Conservation (phyloP, 441 rosid genomes). For the Omphalea diandra region DNA sequence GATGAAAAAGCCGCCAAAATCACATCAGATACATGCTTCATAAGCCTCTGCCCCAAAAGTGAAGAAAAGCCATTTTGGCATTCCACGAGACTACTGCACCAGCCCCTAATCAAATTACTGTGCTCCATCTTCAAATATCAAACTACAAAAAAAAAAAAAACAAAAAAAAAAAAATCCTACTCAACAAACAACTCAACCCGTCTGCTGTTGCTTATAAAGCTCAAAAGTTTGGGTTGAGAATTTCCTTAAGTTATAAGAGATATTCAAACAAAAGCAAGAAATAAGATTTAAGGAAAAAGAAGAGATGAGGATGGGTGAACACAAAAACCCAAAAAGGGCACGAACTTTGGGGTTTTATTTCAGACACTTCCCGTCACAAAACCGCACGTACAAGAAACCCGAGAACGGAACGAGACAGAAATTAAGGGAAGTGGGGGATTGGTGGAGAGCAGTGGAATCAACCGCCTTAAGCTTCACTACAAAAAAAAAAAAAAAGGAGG, state of each 20-base stretch:
- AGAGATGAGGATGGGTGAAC: constrained; percentile 9
- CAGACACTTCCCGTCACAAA: constrained; percentile 21
- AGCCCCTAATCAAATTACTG: constrained; percentile 19
- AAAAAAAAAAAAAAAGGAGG: constrained; percentile 11
- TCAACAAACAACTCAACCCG: neutral
- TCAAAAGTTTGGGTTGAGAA: neutral
- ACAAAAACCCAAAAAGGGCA: constrained; percentile 16
- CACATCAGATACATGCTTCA: constrained; percentile 14
- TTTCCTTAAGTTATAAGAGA: too few species aligned
- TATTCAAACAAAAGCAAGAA: neutral
- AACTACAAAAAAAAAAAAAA: too few species aligned
- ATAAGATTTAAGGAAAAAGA: neutral
- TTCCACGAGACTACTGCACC: constrained; percentile 16
- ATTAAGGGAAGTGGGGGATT: too few species aligned
- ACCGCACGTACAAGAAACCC: constrained; percentile 17
- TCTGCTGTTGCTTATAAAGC: neutral
- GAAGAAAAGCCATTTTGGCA: constrained; percentile 21
- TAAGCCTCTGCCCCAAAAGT: constrained; percentile 6
- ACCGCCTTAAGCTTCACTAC: constrained; percentile 56
- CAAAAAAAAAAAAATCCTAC: neutral
- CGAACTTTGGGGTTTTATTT: constrained; percentile 26
- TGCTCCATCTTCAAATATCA: constrained; percentile 30
- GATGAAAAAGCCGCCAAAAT: constrained; percentile 29
- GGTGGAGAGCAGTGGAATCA: constrained; percentile 45
- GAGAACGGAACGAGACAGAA: neutral